Conservation (phyloP, 1,284 basidiomycete species). For the Ustilago loliicola region DNA sequence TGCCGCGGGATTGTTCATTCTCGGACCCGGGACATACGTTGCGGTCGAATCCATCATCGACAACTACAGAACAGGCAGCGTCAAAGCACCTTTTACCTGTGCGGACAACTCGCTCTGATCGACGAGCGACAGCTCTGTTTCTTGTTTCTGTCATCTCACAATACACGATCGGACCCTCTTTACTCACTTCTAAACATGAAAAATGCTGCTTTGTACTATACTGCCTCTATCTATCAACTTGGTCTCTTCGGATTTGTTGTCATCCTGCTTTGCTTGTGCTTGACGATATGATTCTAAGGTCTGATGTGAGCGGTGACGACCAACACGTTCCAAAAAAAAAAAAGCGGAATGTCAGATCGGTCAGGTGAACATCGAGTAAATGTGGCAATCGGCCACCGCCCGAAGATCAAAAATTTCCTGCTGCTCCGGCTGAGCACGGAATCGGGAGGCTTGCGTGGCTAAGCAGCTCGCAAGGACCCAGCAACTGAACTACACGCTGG, state of each 20-base stretch:
- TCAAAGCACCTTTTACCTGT: constrained; percentile 62
- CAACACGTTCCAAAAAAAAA: background rate
- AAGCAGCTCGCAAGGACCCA: background rate
- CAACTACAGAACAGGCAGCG: constrained; percentile 66
- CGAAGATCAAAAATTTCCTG: background rate
- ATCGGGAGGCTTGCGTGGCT: constrained; percentile 7
- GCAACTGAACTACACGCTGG: background rate
- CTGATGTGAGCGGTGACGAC: background rate
- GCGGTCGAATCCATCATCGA: constrained; percentile 73
- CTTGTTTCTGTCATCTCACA: background rate
- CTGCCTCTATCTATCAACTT: background rate
- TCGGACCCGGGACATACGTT: constrained; percentile 72
- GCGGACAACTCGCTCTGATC: constrained; percentile 55
- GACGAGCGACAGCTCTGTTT: background rate
- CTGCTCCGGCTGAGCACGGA: background rate
- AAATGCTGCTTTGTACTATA: background rate
- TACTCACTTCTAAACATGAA: background rate
- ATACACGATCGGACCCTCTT: background rate
- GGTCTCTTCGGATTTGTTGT: background rate
- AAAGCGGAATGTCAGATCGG: background rate
- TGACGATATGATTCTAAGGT: background rate
- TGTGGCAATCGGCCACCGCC: background rate
- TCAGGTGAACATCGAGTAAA: background rate
- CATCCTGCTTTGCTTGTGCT: background rate
- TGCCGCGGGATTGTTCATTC: constrained; percentile 71